A percentile compares a stretch with the other conserved stretches of the same genome.
Conservation (phyloP, 805 yeast genomes). For the Metschnikowia rubicola region DNA sequence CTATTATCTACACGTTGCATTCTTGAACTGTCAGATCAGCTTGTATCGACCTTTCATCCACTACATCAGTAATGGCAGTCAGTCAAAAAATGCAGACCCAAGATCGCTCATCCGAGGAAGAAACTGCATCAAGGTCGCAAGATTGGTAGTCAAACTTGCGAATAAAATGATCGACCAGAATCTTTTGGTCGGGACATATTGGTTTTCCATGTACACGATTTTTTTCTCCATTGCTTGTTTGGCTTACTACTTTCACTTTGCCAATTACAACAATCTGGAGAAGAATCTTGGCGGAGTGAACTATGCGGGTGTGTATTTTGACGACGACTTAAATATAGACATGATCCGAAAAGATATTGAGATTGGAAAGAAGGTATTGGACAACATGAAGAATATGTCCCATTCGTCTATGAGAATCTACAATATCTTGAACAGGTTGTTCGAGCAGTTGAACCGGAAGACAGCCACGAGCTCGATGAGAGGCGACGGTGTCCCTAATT, state of each 20-base stretch:
- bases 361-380: slow-evolving; percentile 70
- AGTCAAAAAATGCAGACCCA: slow-evolving; percentile 41
- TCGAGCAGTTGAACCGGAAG: slow-evolving; percentile 71
- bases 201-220: slow-evolving; percentile 88
- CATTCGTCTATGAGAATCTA: slow-evolving; percentile 79
- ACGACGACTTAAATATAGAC: slow-evolving; percentile 45
- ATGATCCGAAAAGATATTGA: slow-evolving; percentile 73
- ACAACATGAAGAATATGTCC: slow-evolving; percentile 66
- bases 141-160: slow-evolving; percentile 76
- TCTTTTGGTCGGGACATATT: slow-evolving; percentile 77
- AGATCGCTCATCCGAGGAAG: slow-evolving; percentile 70
- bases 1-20: slow-evolving; percentile 66
- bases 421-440: slow-evolving; percentile 72
- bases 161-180: slow-evolving; percentile 73
- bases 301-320: slow-evolving; percentile 44
- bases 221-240: slow-evolving; percentile 86
- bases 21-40: slow-evolving; percentile 73
- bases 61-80: slow-evolving; percentile 58
- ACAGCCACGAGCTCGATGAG: slow-evolving; percentile 49
- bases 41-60: slow-evolving; percentile 87
- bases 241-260: slow-evolving; percentile 70
- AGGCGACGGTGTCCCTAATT: slow-evolving; percentile 9
- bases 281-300: slow-evolving; percentile 29
- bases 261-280: slow-evolving; percentile 29
- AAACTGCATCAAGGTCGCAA: slow-evolving; percentile 79